Percentiles rank a stretch among this genome's conserved stretches.
Conservation (phyloP, 352 stramenopile species). For the Aphanomyces cochlioides region DNA sequence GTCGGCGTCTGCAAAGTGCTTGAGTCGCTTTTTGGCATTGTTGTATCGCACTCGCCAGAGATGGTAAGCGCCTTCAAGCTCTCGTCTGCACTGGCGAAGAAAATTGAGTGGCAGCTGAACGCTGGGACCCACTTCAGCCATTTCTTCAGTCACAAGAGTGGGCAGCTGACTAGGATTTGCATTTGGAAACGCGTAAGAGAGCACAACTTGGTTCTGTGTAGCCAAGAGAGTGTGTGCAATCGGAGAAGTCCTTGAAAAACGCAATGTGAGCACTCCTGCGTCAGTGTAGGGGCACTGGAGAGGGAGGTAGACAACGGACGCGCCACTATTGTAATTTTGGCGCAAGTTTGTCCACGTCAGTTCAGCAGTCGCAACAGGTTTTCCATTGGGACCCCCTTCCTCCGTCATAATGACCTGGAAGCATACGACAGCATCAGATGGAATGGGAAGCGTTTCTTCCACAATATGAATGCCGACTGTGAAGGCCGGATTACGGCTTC, state of each 20-base stretch:
- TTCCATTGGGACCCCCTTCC: constrained; percentile 10
- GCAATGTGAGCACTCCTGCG: constrained; percentile 21
- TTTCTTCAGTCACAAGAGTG: constrained; percentile 53
- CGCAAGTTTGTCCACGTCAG: constrained; percentile 20
- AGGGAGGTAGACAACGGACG: constrained; percentile 27
- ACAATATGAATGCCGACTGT: constrained; percentile 16
- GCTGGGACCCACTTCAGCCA: constrained; percentile 69
- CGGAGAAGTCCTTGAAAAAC: constrained; percentile 17
- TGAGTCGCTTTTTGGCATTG: constrained; percentile 67
- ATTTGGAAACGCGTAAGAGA: constrained; percentile 23
- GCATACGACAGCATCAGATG: constrained; percentile 18
- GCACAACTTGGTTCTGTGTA: constrained; percentile 24
- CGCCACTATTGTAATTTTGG: constrained; percentile 26
- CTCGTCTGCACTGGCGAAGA: constrained; percentile 61
- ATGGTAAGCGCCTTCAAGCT: constrained; percentile 68
- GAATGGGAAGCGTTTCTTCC: background rate
- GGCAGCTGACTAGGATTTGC: constrained; percentile 13
- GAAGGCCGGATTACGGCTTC: constrained; percentile 27
- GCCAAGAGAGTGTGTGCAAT: constrained; percentile 10
- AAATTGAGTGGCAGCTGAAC: constrained; percentile 77
- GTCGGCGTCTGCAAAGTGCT: constrained; percentile 72
- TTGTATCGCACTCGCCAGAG: constrained; percentile 77
- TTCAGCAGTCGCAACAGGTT: constrained; percentile 9
- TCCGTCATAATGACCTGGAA: constrained; percentile 30
- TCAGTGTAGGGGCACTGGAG: constrained; percentile 15